Base-by-base conservation (phyloP, 2,329 filamentous ascomycete species). In the Cadophora malorum region DNA sequence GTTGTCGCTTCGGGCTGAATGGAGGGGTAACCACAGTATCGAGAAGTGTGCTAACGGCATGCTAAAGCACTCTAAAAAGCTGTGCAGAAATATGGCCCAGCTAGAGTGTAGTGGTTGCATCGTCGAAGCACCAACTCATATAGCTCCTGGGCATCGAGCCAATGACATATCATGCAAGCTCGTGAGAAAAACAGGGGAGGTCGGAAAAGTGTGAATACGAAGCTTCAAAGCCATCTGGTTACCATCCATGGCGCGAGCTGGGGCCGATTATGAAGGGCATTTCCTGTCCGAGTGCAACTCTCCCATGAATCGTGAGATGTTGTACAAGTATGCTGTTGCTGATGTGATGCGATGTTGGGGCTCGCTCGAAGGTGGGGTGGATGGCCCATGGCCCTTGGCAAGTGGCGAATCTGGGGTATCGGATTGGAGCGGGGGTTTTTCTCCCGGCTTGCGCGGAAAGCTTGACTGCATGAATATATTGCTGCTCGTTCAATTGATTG, bases 121-220 rank as follows among this genome's bases (percentile, higher is more conserved):
- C 28, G 28, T 21, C 28, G 28, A n/a, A n/a, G 28, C 53, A 38
- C 55, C n/a, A 23, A 21, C 19, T 58, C 28, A 45, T 41, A 9
- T 41, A 38, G 55, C 55, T 58, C 33, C 31, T 35, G 33, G 33
- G 31, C 25, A 38, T 38, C 21, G 38, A 14, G 55, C 55, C 55
- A 58, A 58, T 58, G 21, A 23, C 55, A 38, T 23, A 10, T 23
- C 21, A 21, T 35, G 19, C 33, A 58, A 14, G 31, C 55, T 58
- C 55, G 55, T 58, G 38, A 58, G 28, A 58, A 23, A 33, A 58
- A 58, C 55, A 58, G 55, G 55, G 55, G 55, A 58, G 55, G 55
- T 58, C 33, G 55, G 55, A 38, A 58, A 58, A 38, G 31, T 21
- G 14, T 56, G 53, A 58, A 58, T 38, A 58, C 55, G 55, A 56